Evolutionary conservation across 345 rosid species (phyloP).

Genomic region (Linum usitatissimum): DNA sequence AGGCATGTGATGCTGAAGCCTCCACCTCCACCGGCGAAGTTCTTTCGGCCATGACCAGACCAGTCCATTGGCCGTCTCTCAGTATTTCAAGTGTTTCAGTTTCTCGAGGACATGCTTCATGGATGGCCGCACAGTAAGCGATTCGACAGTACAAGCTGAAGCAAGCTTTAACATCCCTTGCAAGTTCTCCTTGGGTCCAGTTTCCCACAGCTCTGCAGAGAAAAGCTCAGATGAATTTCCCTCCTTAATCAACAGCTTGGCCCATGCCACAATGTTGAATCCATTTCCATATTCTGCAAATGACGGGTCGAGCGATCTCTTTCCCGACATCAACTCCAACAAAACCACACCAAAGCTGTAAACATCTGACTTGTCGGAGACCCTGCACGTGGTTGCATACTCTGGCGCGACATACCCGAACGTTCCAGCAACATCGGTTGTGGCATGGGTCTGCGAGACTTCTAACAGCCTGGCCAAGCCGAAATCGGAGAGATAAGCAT

Average conservation of each 20-base stretch:
- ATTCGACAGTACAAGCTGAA: conserved; percentile 43
- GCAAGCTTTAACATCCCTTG: conserved; percentile 44
- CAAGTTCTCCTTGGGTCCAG: conserved; percentile 39
- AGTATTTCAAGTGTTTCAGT: conserved; percentile 40
- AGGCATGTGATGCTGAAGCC: not conserved
- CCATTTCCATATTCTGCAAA: conserved; percentile 53
- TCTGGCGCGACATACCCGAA: conserved; percentile 74
- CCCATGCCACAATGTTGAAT: conserved; percentile 59
- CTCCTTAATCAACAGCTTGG: conserved; percentile 44
- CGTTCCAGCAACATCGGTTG: conserved; percentile 66
- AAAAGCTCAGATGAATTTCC: conserved; percentile 39
- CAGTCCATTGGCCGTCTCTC: conserved; percentile 11
- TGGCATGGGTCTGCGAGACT: conserved; percentile 63
- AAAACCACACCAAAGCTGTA: conserved; percentile 60
- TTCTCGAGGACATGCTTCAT: conserved; percentile 46
- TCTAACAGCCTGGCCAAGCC: conserved; percentile 58
- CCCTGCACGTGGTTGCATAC: conserved; percentile 64
- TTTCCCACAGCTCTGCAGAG: conserved; percentile 36
- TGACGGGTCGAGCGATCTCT: conserved; percentile 59
- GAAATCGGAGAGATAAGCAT: conserved; percentile 62
- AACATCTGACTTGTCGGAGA: conserved; percentile 65
- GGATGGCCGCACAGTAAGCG: conserved; percentile 40
- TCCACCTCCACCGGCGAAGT: too few relatives aligned
- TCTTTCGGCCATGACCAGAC: not conserved
- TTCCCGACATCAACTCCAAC: conserved; percentile 53